Base-by-base conservation (phyloP, 2,329 filamentous ascomycete species). In the Aspergillus eucalypticola region DNA sequence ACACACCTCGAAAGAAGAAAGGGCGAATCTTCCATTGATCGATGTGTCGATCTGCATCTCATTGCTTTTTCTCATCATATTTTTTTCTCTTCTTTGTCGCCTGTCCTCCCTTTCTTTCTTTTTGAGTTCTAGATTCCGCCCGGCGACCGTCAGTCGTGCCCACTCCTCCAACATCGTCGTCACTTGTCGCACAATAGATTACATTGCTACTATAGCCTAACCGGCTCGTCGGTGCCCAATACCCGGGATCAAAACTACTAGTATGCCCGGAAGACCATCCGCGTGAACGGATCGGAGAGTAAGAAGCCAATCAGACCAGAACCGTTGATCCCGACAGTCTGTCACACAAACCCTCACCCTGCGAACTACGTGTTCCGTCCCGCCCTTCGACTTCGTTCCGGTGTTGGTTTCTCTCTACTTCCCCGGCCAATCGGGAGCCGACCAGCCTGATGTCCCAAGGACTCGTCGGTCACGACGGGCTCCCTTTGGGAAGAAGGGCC, bases 341-440 rank as follows among this genome's bases (percentile, higher is more conserved):
- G 53, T 55, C 53, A 55, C 53, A 55, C 39, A 55, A 44, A 54
- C 41, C 46, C 46, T 50, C 46, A 50, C 25, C 27, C 53, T 55
- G 53, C 53, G 53, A 55, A 55, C 53, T 55, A 55, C 53, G 39
- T 55, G 53, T 55, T 55, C 53, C 53, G 53, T 55, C 35, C 53
- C 53, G 53, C 53, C 25, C 39, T 44, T 32, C 27, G 25, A 53
- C 53, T 44, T 35, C 11, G 25, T 55, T 46, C 53, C 46, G 46
- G 32, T 50, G 46, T 29, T 29, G 46, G 15, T 29, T 32, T 46
- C 21, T 46, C 21, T 42, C 23, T 5, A 29, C 42, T 46, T 35
- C 53, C 53, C 53, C 53, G 39, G 27, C 53, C 53, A 55, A 55
- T 55, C 53, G 53, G 53, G 39, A 25, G 11, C 5, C 23, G n/a